These are phyloP conservation scores for Xerocomus potaroensis DNA, from an alignment of 768 basidiomycete genomes.

Conservation along the genomic window DNA sequence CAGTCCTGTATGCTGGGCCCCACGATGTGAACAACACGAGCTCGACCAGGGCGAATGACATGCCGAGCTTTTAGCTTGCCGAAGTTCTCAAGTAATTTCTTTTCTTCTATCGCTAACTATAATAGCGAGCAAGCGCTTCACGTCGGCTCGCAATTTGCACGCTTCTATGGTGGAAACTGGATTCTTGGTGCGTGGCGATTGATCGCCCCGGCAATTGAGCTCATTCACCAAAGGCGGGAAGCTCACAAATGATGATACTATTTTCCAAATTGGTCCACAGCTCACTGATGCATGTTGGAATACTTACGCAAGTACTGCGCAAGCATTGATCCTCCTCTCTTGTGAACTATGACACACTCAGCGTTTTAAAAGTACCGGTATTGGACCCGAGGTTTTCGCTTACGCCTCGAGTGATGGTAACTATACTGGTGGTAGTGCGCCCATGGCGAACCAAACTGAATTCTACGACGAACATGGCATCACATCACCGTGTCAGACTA, in stretches of 20 bases:
- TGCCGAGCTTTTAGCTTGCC: constrained; percentile 65
- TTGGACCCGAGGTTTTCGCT: constrained; percentile 70
- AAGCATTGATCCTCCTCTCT: constrained; percentile 14
- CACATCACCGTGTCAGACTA: constrained; percentile 55
- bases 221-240: constrained; percentile 49
- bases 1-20: constrained; percentile 53
- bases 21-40: constrained; percentile 48
- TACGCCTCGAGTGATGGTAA: constrained; percentile 58
- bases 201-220: not conserved
- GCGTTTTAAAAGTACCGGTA: constrained; percentile 58
- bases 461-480: constrained; percentile 67
- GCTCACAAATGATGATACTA: constrained; percentile 65
- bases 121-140: constrained; percentile 51
- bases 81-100: constrained; percentile 70
- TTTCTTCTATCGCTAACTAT: constrained; percentile 50
- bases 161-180: constrained; percentile 77
- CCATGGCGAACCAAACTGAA: constrained; percentile 34
- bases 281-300: constrained; percentile 77
- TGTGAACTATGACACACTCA: not conserved
- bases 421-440: constrained; percentile 48
- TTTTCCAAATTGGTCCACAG: constrained; percentile 55
- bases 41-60: constrained; percentile 51
- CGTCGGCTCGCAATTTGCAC: constrained; percentile 69
- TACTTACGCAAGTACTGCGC: constrained; percentile 71
- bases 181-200: constrained; percentile 44